phyloP scores from a whole-genome alignment of 352 stramenopile species.

The Phytophthora pini region DNA sequence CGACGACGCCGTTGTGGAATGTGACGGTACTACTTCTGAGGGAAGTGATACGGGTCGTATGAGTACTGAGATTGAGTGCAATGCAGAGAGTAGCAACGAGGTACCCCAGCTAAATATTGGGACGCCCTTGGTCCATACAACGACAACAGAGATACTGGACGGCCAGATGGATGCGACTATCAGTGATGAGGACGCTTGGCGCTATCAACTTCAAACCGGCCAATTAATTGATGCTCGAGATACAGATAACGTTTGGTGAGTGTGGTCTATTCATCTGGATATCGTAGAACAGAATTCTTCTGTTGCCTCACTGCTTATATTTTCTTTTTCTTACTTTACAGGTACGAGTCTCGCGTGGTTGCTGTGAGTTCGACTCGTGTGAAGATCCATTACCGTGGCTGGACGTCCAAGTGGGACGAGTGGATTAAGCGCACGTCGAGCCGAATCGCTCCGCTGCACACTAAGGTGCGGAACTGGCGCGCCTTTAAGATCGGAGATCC shows the following conservation, averaged over 20 bases:
- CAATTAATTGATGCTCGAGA: constrained; percentile 76
- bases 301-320: background rate
- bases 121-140: background rate
- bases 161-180: constrained; percentile 11
- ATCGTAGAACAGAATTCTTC: background rate
- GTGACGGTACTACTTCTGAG: constrained; percentile 5
- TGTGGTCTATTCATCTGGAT: background rate
- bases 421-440: constrained; percentile 92
- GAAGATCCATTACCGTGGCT: constrained; percentile 96
- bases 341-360: constrained; percentile 70
- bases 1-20: constrained; percentile 1
- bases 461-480: constrained; percentile 73
- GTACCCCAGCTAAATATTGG: background rate
- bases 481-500: constrained; percentile 54
- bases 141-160: constrained; percentile 10
- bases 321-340: constrained; percentile 3
- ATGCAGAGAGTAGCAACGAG: background rate
- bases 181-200: constrained; percentile 52
- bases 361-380: constrained; percentile 62
- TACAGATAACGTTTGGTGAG: constrained; percentile 72
- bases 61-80: background rate
- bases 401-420: constrained; percentile 97
- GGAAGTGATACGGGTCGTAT: constrained; percentile 3
- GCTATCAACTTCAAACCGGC: constrained; percentile 52
- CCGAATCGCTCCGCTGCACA: constrained; percentile 94